Evolutionary conservation across 164 flowering plant species (phyloP).

Genomic region (Hamamelis virginiana): DNA sequence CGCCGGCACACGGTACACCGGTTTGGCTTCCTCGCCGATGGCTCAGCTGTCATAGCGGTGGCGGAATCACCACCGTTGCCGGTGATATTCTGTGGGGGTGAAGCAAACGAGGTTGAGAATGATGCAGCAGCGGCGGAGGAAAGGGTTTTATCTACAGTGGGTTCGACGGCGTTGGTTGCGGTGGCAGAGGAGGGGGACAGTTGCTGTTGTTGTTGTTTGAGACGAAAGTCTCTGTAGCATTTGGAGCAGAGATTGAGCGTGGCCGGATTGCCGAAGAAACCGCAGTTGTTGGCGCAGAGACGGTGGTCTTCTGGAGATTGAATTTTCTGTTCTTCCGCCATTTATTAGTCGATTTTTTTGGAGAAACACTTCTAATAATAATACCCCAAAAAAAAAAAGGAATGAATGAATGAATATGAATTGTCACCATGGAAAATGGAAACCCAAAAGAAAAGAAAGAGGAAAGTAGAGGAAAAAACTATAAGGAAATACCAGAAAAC

Average conservation of each 20-base stretch:
- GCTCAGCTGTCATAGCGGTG: not conserved
- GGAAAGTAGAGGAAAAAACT: too few relatives aligned
- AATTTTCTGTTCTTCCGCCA: too few relatives aligned
- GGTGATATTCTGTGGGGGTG: not conserved
- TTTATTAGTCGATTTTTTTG: too few relatives aligned
- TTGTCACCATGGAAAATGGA: too few relatives aligned
- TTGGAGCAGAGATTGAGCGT: constrained; percentile 59
- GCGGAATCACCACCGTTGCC: not conserved
- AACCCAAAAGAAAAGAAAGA: too few relatives aligned
- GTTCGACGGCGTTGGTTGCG: constrained; percentile 27
- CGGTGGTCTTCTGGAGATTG: too few relatives aligned
- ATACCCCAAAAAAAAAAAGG: too few relatives aligned
- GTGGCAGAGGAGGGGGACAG: too few relatives aligned
- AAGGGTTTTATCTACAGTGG: constrained; percentile 34
- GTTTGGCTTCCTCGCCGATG: constrained; percentile 15
- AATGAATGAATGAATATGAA: too few relatives aligned
- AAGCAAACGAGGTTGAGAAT: too few relatives aligned
- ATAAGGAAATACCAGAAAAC: too few relatives aligned
- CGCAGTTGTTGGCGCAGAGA: constrained; percentile 61
- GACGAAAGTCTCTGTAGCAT: constrained; percentile 41
- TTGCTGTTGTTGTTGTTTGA: constrained; percentile 25
- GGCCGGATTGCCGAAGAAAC: constrained; percentile 53
- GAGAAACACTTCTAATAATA: too few relatives aligned
- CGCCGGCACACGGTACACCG: constrained; percentile 42
- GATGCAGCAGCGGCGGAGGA: not conserved